Base-by-base conservation (phyloP, 2,329 filamentous ascomycete species). In the Paraconiothyrium sp. region DNA sequence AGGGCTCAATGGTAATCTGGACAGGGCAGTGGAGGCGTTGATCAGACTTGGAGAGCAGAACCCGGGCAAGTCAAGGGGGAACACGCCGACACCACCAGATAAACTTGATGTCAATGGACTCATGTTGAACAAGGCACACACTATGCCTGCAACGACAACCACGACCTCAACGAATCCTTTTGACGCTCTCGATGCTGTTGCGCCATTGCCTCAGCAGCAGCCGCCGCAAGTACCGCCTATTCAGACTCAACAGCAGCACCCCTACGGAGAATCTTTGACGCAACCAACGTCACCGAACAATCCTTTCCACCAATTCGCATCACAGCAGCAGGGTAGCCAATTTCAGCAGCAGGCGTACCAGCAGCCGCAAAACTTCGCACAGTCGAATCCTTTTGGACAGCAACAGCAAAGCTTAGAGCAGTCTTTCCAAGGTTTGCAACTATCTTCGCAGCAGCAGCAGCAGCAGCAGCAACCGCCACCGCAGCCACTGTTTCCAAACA, bases 1-100 rank as follows among this genome's bases (percentile, higher is more conserved):
- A 75, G 91, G 91, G 3, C 85, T 96, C 34, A 89, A 91, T 72
- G 94, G 94, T 4, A 94, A 95, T 73, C 75, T 99, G 60, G 93
- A 97, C 69, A 90, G 88, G 76, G 89, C 94, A 0, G 88, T 98
- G 48, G 94, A 98, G 78, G 88, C 92, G 20, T 80, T 99, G 72
- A 88, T 95, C 59, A 87, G 93, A 67, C 80, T 97, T 43, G 94
- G 94, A 30, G 93, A 97, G 60, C 74, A 76, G 61, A 74, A 71
- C 48, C 66, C 69, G 9, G 69, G 55, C 20, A 71, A 59, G 20
- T 76, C 74, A 11, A 71, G 73, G 73, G 89, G 88, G 35, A 81
- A 79, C 61, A 84, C 84, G 59, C 74, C 78, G 30, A 75, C 77
- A 56, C 79, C 79, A 67, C 77, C 80, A n/a, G 80, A 82, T 7